These are phyloP conservation scores for Parasitella parasitica DNA, from an alignment of 371 early-diverging fungal species.

Conservation along the genomic window DNA sequence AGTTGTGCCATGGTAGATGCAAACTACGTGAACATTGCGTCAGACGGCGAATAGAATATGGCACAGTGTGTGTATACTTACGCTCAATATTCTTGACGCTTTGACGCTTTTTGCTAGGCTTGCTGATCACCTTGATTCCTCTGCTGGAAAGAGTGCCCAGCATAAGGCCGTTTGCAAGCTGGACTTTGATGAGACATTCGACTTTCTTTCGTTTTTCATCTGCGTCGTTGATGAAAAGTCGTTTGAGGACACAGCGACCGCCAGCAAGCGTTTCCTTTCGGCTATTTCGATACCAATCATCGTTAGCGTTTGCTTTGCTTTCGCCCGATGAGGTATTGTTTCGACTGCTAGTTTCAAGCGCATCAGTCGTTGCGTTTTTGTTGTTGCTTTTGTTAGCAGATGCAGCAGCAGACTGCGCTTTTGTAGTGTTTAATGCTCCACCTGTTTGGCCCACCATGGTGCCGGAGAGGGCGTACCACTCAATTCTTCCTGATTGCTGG, in stretches of 20 bases:
- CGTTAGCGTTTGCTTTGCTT: constrained; percentile 32
- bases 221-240: constrained; percentile 72
- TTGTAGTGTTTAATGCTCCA: constrained; percentile 1
- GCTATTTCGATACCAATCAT: constrained; percentile 25
- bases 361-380: not conserved
- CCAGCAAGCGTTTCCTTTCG: constrained; percentile 23
- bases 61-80: constrained; percentile 1
- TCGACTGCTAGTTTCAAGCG: not conserved
- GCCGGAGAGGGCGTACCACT: constrained; percentile 41
- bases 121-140: constrained; percentile 76
- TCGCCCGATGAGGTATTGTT: not conserved
- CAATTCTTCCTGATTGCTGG: constrained; percentile 41
- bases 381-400: not conserved
- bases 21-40: too few species aligned
- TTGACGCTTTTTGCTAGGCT: constrained; percentile 77
- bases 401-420: not conserved
- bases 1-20: constrained; percentile 81
- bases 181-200: constrained; percentile 64
- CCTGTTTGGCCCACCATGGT: constrained; percentile 34
- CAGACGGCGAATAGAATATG: too few species aligned
- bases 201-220: constrained; percentile 77
- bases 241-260: constrained; percentile 73
- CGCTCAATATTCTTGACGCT: constrained; percentile 76
- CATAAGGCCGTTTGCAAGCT: constrained; percentile 56
- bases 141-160: constrained; percentile 66